Conservation (phyloP, 2,329 filamentous ascomycete species). For the Colletotrichum lupini region DNA sequence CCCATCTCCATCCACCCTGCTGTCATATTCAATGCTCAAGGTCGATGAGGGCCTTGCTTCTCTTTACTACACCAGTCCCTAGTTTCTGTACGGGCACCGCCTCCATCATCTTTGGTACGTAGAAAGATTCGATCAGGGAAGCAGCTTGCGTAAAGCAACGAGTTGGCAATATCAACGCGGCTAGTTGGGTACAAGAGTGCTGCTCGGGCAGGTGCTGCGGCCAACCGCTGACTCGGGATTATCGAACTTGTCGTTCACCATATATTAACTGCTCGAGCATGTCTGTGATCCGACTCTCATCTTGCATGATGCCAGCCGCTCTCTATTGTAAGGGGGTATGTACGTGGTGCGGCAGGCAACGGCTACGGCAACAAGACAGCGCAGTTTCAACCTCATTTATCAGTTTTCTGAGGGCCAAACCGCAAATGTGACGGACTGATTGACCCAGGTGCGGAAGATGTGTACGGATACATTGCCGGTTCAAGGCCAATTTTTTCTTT, state of each 20-base stretch:
- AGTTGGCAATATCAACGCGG: slow-evolving; percentile 1
- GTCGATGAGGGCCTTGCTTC: neutral
- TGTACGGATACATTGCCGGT: neutral
- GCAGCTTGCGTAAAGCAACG: neutral
- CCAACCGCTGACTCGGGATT: slow-evolving; percentile 18
- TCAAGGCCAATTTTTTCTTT: slow-evolving; percentile 15
- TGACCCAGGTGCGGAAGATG: neutral
- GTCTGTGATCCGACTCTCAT: slow-evolving; percentile 21
- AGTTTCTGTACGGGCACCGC: neutral
- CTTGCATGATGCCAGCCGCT: slow-evolving; percentile 5
- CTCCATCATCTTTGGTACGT: neutral
- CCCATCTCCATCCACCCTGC: neutral
- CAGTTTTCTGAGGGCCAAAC: neutral
- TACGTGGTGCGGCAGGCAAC: slow-evolving; percentile 11
- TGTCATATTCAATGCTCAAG: neutral
- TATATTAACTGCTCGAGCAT: slow-evolving; percentile 6
- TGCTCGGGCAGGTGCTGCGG: slow-evolving; percentile 26
- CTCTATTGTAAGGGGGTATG: neutral
- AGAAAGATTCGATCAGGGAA: neutral
- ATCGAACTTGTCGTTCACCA: slow-evolving; percentile 9
- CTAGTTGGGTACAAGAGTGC: neutral
- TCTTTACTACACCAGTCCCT: neutral
- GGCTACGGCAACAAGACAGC: neutral
- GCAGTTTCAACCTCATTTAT: neutral
- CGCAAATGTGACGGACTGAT: neutral